Conservation (phyloP, 768 basidiomycete genomes). For the Suillus plorans region DNA sequence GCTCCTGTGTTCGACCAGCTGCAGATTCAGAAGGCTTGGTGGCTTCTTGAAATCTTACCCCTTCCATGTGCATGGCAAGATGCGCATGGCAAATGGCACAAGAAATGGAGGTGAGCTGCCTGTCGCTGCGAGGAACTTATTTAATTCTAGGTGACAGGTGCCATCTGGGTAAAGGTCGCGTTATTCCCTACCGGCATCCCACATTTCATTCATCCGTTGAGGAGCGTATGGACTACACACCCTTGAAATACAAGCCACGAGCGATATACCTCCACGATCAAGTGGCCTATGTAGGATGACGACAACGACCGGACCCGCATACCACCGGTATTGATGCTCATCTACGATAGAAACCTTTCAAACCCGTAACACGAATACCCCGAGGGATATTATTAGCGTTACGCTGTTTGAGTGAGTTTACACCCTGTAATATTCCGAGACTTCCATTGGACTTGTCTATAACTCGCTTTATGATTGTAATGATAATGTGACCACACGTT, state of each 20-base stretch:
- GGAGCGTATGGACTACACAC: slow-evolving; percentile 48
- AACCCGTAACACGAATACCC: not conserved
- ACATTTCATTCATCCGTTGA: slow-evolving; percentile 66
- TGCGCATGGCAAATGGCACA: slow-evolving; percentile 51
- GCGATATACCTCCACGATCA: slow-evolving; percentile 50
- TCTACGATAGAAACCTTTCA: not conserved
- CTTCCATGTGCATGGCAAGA: slow-evolving; percentile 57
- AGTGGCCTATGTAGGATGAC: slow-evolving; percentile 44
- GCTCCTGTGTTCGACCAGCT: slow-evolving; percentile 57
- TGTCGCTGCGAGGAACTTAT: slow-evolving; percentile 1
- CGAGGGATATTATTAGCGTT: not conserved
- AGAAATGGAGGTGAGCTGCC: slow-evolving; percentile 50
- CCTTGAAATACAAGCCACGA: slow-evolving; percentile 55
- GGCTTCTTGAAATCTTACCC: slow-evolving; percentile 72
- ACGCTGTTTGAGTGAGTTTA: not conserved
- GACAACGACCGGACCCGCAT: not conserved
- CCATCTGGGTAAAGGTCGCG: slow-evolving; percentile 59
- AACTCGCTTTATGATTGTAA: not conserved
- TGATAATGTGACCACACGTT: not conserved
- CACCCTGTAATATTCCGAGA: not conserved
- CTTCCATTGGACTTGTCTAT: not conserved
- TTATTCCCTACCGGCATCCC: slow-evolving; percentile 45
- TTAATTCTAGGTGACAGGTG: slow-evolving; percentile 14
- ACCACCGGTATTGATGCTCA: not conserved
- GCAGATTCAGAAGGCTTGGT: slow-evolving; percentile 49